Conservation (phyloP, 2,329 filamentous ascomycete genomes). For the Epichloe elymi region DNA sequence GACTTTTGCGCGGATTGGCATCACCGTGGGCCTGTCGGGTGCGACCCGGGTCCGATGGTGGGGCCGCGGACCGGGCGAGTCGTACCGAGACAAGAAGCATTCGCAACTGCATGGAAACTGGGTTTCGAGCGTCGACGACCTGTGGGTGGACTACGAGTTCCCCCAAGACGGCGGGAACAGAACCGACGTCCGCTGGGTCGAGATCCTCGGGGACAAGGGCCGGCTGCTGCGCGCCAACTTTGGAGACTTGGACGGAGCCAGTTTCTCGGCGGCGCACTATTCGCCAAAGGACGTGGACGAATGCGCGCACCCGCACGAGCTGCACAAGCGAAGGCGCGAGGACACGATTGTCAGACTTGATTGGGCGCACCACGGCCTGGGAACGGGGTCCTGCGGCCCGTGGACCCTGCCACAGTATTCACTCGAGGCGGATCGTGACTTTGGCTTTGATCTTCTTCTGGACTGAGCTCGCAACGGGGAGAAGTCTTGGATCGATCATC, state of each 20-base stretch:
- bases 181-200: slow-evolving; percentile 49
- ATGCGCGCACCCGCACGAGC: slow-evolving; percentile 46
- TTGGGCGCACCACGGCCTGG: slow-evolving; percentile 48
- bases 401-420: slow-evolving; percentile 36
- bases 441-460: slow-evolving; percentile 30
- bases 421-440: slow-evolving; percentile 27
- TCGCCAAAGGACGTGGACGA: slow-evolving; percentile 37
- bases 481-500: too few relatives aligned
- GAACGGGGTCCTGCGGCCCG: slow-evolving; percentile 49
- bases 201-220: slow-evolving; percentile 24
- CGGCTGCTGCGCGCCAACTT: slow-evolving; percentile 31
- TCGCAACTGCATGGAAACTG: slow-evolving; percentile 45
- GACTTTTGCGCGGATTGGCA: slow-evolving; percentile 50
- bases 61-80: slow-evolving; percentile 53
- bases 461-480: slow-evolving; percentile 17
- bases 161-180: slow-evolving; percentile 56
- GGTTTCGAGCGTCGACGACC: slow-evolving; percentile 30
- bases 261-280: slow-evolving; percentile 46
- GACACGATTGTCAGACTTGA: slow-evolving; percentile 46
- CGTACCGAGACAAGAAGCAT: slow-evolving; percentile 52
- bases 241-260: slow-evolving; percentile 32
- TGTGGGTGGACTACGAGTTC: slow-evolving; percentile 51
- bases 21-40: slow-evolving; percentile 33
- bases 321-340: slow-evolving; percentile 33
- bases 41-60: slow-evolving; percentile 43